A percentile compares a stretch with the other conserved stretches of the same genome.
phyloP scores from a whole-genome alignment of 306 rosid species.

The Casuarina glauca region DNA sequence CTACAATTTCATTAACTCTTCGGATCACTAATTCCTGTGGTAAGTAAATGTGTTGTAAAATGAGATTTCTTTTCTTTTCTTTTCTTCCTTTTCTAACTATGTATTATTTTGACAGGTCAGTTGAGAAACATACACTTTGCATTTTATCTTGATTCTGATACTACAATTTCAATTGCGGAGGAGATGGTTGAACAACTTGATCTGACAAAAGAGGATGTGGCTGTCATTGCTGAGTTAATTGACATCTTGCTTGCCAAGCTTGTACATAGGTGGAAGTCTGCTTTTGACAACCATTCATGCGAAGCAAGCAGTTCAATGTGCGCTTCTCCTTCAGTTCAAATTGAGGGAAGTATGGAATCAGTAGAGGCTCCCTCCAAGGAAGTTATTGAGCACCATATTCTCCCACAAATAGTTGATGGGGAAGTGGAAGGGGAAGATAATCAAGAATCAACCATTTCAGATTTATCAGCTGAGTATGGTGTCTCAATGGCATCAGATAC shows the following conservation, averaged over 20 bases:
- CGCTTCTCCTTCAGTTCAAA: constrained; percentile 26
- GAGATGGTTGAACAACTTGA: constrained; percentile 93
- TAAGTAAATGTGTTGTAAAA: constrained; percentile 32
- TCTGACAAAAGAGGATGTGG: constrained; percentile 55
- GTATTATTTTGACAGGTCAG: constrained; percentile 46
- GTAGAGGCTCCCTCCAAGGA: constrained; percentile 22
- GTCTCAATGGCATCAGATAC: constrained; percentile 26
- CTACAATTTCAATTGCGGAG: constrained; percentile 70
- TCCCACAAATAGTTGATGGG: constrained; percentile 27
- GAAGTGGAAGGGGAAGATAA: constrained; percentile 53
- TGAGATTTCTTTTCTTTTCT: neutral
- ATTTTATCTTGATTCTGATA: constrained; percentile 71
- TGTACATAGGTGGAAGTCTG: constrained; percentile 55
- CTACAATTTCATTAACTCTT: constrained; percentile 48
- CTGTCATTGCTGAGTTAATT: constrained; percentile 65
- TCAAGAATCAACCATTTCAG: constrained; percentile 49
- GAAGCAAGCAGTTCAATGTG: constrained; percentile 31
- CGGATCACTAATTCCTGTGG: constrained; percentile 63
- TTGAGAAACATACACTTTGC: constrained; percentile 76
- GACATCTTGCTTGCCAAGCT: constrained; percentile 54
- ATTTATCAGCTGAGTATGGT: constrained; percentile 50
- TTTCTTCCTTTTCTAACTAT: neutral
- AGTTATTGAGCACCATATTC: constrained; percentile 25
- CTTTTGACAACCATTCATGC: constrained; percentile 34
- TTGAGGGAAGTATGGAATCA: constrained; percentile 29